Conservation (phyloP, 129 eudicot genomes). For the Helianthus tuberosus region DNA sequence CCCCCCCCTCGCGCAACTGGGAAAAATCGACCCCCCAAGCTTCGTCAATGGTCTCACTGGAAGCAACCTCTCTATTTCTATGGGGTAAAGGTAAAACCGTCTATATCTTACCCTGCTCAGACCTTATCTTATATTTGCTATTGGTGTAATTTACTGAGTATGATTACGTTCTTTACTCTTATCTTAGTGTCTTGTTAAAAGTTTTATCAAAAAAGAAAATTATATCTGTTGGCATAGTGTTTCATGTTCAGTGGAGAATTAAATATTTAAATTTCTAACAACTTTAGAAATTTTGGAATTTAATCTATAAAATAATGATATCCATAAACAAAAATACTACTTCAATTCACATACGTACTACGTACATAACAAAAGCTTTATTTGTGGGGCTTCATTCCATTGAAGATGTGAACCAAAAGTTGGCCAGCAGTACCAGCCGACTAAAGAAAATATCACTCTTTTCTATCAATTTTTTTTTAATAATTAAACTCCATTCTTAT, state of each 20-base stretch:
- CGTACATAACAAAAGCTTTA: constrained; percentile 28
- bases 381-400: constrained; percentile 34
- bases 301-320: constrained; percentile 9
- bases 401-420: constrained; percentile 40
- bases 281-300: not conserved
- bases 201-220: not conserved
- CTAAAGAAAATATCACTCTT: constrained; percentile 25
- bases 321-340: not conserved
- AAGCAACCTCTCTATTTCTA: too few species aligned
- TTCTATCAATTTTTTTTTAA: not conserved
- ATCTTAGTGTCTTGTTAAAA: not conserved
- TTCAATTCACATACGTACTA: constrained; percentile 17
- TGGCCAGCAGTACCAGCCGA: constrained; percentile 37
- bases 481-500: constrained; percentile 4
- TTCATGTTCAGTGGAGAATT: not conserved
- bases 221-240: not conserved
- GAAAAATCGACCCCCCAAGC: too few species aligned
- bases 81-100: too few species aligned
- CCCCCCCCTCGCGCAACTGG: too few species aligned
- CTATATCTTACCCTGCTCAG: too few species aligned
- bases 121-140: too few species aligned
- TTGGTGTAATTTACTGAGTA: too few species aligned
- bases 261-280: not conserved
- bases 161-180: too few species aligned
- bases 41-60: too few species aligned